Evolutionary conservation across 1,284 basidiomycete genomes (phyloP), one percentile per base, ranked within the genome.

Genomic region (Athelia sp.): DNA sequence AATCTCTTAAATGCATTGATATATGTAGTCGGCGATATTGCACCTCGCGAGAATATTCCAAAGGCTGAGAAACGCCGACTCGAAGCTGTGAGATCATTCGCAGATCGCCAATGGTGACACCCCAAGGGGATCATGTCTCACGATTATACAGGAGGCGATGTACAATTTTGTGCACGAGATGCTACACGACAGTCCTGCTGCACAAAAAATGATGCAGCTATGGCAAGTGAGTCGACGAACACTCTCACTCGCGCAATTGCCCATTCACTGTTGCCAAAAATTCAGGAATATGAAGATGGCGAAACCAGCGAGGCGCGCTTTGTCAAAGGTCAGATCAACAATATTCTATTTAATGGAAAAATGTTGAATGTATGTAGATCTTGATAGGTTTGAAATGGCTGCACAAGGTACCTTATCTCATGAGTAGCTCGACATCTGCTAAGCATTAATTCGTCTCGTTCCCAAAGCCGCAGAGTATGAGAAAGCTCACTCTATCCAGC

Each of bases 371-470:
- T 4, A 47, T 43, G 1, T 48, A 90, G 88, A 99, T 65, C 76
- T 98, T 11, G 96, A 99, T 65, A 77, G 93, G 11, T 86, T 98
- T 52, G 96, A 99, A 67, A 88, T 99, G 78, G 89, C 90, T 2
- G 73, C 90, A 0, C 89, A 91, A 76, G 87, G 87, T 83, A 58
- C 18, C 56, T 52, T 43, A 22, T 45, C 3, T n/a, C n/a, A n/a
- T n/a, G n/a, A n/a, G n/a, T n/a, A n/a, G n/a, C n/a, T n/a, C n/a
- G n/a, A n/a, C n/a, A n/a, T n/a, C n/a, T n/a, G n/a, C n/a, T n/a
- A n/a, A n/a, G n/a, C n/a, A n/a, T n/a, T n/a, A n/a, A n/a, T n/a
- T 6, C 22, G 42, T 21, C 17, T 35, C 24, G 18, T 14, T 44
- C 21, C 29, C 26, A 40, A n/a, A 90, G 88, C 88, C 0, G 67